Conservation (phyloP, 768 basidiomycete genomes). For the Lactarius evosmus region DNA sequence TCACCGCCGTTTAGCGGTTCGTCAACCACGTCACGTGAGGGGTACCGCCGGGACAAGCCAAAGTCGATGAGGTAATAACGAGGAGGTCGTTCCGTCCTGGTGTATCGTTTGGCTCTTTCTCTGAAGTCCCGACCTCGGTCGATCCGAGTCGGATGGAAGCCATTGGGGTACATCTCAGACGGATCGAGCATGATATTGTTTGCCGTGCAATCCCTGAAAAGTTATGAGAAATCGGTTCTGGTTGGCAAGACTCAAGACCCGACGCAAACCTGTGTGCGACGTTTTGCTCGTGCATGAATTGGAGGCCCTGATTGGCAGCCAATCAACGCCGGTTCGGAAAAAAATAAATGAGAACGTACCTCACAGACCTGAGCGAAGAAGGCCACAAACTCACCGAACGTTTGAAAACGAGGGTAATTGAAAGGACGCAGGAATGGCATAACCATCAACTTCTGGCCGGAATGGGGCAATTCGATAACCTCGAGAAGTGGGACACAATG, state of each 20-base stretch:
- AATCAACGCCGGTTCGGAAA: background rate
- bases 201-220: background rate
- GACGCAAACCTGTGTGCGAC: conserved; percentile 5
- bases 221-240: background rate
- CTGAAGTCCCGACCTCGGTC: too few relatives aligned
- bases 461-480: background rate
- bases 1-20: background rate
- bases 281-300: conserved; percentile 5
- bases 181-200: conserved; percentile 4
- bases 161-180: background rate
- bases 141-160: background rate
- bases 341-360: background rate
- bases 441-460: conserved; percentile 1
- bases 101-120: too few relatives aligned
- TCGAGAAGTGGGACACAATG: background rate
- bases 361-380: conserved; percentile 9
- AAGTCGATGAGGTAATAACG: conserved; percentile 6
- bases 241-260: background rate
- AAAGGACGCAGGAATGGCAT: background rate
- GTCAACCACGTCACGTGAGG: background rate
- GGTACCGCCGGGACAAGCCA: background rate
- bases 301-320: background rate
- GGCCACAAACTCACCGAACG: too few relatives aligned
- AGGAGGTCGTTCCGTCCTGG: background rate
- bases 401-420: conserved; percentile 4